Evolutionary conservation across 495 filamentous ascomycete genomes (phyloP).

Genomic region (Aspergillus mulundensis): DNA sequence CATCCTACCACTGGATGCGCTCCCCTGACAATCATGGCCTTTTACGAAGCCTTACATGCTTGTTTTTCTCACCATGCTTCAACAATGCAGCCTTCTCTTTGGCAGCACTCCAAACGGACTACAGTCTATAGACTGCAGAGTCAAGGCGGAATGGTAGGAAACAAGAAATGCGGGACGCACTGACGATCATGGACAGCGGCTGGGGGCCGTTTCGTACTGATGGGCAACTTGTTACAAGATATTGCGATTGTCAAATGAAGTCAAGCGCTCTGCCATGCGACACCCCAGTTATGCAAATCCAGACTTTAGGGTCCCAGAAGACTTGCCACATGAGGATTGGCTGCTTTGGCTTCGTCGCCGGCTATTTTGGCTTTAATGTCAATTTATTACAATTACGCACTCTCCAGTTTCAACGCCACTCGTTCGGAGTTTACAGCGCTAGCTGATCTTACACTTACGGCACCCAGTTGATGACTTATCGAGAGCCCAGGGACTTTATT

Average conservation of each 20-base stretch:
- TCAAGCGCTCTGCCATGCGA: not conserved
- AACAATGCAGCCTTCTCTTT: too few species aligned
- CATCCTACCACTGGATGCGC: not conserved
- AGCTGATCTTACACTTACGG: not conserved
- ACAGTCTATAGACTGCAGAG: not conserved
- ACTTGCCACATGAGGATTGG: conserved; percentile 14
- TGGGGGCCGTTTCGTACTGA: not conserved
- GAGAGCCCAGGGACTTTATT: conserved; percentile 11
- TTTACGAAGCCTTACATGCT: not conserved
- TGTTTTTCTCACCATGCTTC: not conserved
- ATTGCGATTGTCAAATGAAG: conserved; percentile 9
- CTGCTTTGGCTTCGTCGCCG: conserved; percentile 7
- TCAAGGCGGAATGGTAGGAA: not conserved
- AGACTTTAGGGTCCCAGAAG: conserved; percentile 7
- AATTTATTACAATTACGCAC: conserved; percentile 6
- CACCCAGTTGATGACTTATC: conserved; percentile 14
- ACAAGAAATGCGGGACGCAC: conserved; percentile 4
- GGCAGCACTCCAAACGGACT: not conserved
- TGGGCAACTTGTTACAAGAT: not conserved
- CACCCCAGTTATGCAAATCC: conserved; percentile 8
- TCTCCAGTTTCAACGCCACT: conserved; percentile 1
- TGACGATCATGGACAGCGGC: conserved; percentile 1
- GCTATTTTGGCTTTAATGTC: conserved; percentile 5
- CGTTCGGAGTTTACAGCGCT: conserved; percentile 4
- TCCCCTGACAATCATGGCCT: conserved; percentile 4